These are phyloP conservation scores for Globisporangium canariense DNA, from an alignment of 352 stramenopile species.

Conservation along the genomic window DNA sequence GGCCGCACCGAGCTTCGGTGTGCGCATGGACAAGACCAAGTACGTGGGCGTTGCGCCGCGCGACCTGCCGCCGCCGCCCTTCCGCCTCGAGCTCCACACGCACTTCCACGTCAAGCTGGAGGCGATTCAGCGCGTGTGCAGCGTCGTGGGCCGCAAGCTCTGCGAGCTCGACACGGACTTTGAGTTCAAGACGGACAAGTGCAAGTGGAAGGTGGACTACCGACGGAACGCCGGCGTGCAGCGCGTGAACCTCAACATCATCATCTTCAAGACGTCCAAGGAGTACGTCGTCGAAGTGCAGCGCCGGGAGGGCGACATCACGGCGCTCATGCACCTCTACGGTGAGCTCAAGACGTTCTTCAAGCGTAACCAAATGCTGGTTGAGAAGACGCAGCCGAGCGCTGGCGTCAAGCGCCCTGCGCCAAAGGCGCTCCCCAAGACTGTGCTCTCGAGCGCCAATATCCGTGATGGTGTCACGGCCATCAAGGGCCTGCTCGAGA, in stretches of 20 bases:
- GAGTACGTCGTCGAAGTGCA: conserved; percentile 77
- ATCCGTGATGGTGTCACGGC: conserved; percentile 54
- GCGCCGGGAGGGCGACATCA: conserved; percentile 77
- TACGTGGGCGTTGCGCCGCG: conserved; percentile 67
- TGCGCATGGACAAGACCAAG: conserved; percentile 69
- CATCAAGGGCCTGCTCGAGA: conserved; percentile 69
- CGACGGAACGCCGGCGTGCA: conserved; percentile 45
- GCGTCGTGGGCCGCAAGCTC: conserved; percentile 74
- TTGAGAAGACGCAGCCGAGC: conserved; percentile 43
- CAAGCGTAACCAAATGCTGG: conserved; percentile 67
- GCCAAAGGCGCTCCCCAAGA: conserved; percentile 56
- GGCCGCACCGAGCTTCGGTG: conserved; percentile 40
- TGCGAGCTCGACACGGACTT: conserved; percentile 85
- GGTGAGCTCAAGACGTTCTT: conserved; percentile 74
- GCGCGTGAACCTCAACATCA: conserved; percentile 74
- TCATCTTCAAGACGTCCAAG: conserved; percentile 72
- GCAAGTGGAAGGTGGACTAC: conserved; percentile 88
- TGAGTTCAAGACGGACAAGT: conserved; percentile 81
- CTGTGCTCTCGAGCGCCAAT: conserved; percentile 37
- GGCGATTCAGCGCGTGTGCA: conserved; percentile 70
- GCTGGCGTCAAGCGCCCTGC: conserved; percentile 66
- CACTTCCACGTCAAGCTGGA: conserved; percentile 86
- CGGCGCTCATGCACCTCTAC: conserved; percentile 76
- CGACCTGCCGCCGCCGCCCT: conserved; percentile 68
- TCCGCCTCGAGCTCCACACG: conserved; percentile 84